Base-by-base conservation (phyloP, 2,329 filamentous ascomycete species). In the Colletotrichum agaves region DNA sequence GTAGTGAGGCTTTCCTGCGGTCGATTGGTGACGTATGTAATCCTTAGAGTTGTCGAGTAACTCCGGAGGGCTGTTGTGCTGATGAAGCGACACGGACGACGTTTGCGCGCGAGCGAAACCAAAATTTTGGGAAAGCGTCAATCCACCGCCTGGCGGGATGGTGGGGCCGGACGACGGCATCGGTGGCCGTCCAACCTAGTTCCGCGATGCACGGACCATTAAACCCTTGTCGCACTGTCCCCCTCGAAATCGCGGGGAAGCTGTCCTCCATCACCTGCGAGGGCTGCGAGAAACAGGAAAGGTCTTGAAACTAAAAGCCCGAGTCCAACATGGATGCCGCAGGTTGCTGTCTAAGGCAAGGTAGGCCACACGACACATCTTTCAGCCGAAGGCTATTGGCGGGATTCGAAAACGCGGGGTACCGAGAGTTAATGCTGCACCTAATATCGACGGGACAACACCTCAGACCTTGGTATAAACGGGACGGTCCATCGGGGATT, bases 41-140 rank as follows among this genome's bases (percentile, higher is more conserved):
- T 27, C 27, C 27, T 27, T 3, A 7, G 6, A 8, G 19, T 10
- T 47, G 39, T 0, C 10, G 12, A 17, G 8, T 46, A 8, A 21
- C 33, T 17, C 5, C 8, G 21, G 3, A 27, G 12, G 35, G 35
- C 35, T 11, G 35, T 37, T 13, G 8, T 33, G 27, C 52, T 15
- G 33, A 17, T 31, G 50, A 31, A 15, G 31, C 11, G 35, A 35
- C 13, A n/a, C 19, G 17, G 12, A 39, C 19, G 41, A 58, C 21
- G 27, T 31, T 27, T 39, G 33, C 53, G 46, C 47, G 31, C 46
- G 52, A 21, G 15, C 58, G 19, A 33, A 50, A 27, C 64, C 65
- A 56, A 68, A 68, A 49, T 44, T 68, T 68, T 65, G 55, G 27
- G 61, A 43, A 53, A 60, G 41, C 65, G 61, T 58, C 64, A 67